A percentile compares a stretch with the other conserved stretches of the same genome.
These are phyloP conservation scores for Penicillium bialowiezense DNA, from an alignment of 495 filamentous ascomycete species.

Conservation along the genomic window DNA sequence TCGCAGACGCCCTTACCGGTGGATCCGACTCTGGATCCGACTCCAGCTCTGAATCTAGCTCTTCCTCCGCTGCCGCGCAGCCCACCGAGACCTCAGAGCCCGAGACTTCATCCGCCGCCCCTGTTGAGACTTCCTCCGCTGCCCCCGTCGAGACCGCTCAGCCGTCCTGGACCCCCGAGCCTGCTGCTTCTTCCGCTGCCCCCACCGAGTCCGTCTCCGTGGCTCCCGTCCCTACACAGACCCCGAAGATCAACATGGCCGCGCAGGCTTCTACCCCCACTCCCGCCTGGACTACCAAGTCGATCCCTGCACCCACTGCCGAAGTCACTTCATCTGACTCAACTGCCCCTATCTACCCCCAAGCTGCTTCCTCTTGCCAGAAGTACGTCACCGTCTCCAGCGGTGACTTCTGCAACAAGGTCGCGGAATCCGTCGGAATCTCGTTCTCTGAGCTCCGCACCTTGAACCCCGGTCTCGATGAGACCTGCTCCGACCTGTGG, in stretches of 20 bases:
- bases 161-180: background rate
- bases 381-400: constrained; percentile 35
- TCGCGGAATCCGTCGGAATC: constrained; percentile 30
- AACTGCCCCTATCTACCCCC: constrained; percentile 16
- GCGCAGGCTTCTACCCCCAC: constrained; percentile 1
- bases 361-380: constrained; percentile 41
- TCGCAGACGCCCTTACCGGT: constrained; percentile 4
- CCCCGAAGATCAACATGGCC: background rate
- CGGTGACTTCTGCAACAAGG: constrained; percentile 41
- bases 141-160: background rate
- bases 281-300: constrained; percentile 8
- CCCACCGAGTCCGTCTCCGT: background rate
- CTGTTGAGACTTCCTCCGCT: background rate
- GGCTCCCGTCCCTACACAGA: background rate
- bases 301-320: constrained; percentile 14
- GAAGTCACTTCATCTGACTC: constrained; percentile 4
- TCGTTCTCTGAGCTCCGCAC: constrained; percentile 23
- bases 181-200: background rate
- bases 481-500: constrained; percentile 37
- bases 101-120: constrained; percentile 4
- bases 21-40: constrained; percentile 2
- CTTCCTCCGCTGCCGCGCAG: constrained; percentile 6
- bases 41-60: constrained; percentile 9
- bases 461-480: constrained; percentile 41
- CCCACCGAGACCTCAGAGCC: constrained; percentile 4